Evolutionary conservation across 495 filamentous ascomycete species (phyloP), one percentile per base, ranked within the genome.

Genomic region (Daldinia concentrica): DNA sequence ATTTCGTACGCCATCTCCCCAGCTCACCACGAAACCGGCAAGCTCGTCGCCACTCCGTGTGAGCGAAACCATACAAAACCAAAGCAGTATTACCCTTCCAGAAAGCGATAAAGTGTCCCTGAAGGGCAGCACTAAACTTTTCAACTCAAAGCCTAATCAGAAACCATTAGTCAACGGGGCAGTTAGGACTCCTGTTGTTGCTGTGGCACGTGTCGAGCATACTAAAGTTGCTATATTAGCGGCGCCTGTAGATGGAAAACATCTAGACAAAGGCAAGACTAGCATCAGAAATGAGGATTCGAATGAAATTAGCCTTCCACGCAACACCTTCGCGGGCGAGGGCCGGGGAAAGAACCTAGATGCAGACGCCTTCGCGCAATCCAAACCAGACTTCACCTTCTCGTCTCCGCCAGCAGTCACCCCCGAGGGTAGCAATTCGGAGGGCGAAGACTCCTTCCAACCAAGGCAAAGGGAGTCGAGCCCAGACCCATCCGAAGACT

Each of bases 331-430:
- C n/a, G n/a, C n/a, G n/a, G n/a, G n/a, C n/a, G n/a, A n/a, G n/a
- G n/a, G n/a, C n/a, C n/a, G n/a, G n/a, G n/a, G n/a, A n/a, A n/a
- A n/a, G n/a, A n/a, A n/a, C n/a, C n/a, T n/a, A n/a, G n/a, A n/a
- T n/a, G n/a, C n/a, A n/a, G 60, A 75, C 51, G 27, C 54, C 54
- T 74, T 74, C 57, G 63, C 76, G 17, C 70, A 70, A 45, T 72
- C 73, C 8, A 78, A 78, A 51, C 73, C 74, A 6, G 73, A 72
- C 68, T 72, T 74, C 51, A 59, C 52, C 3, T 72, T 75, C 48
- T 74, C 74, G 22, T 72, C 72, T 17, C 68, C 75, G 17, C 65
- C 62, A 9, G 37, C 66, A 7, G 22, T n/a, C 11, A 64, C 70
- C 4, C 64, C 70, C 1, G 51, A 69, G 1, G 43, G 43, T 3